Conservation (phyloP, 139 green algal genomes). For the Chlamydomonas sp. region DNA sequence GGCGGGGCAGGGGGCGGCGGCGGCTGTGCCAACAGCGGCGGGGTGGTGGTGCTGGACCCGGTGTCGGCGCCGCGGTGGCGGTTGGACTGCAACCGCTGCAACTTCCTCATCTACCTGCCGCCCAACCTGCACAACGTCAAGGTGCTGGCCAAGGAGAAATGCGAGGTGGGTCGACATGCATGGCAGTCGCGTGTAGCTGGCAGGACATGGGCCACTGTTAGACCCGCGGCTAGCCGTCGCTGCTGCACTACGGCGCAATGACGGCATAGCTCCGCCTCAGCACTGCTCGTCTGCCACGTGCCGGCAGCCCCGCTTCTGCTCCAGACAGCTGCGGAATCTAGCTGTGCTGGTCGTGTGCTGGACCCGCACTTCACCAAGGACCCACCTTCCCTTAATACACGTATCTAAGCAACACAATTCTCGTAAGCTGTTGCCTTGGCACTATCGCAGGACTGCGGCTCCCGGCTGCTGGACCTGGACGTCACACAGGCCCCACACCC, state of each 20-base stretch:
- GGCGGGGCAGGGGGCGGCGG: not conserved
- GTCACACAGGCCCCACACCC: too few species aligned
- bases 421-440: too few species aligned
- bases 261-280: too few species aligned
- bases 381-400: too few species aligned
- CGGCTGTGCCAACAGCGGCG: not conserved
- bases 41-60: constrained; percentile 84
- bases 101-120: constrained; percentile 87
- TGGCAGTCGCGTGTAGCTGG: not conserved
- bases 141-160: constrained; percentile 55
- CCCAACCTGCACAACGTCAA: constrained; percentile 72
- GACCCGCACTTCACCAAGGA: too few species aligned
- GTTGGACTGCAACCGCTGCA: constrained; percentile 87
- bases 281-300: too few species aligned
- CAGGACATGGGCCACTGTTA: not conserved
- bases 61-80: constrained; percentile 80
- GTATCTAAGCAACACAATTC: too few species aligned
- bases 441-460: constrained; percentile 45
- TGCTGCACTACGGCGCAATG: not conserved
- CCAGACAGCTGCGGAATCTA: too few species aligned
- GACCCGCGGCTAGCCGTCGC: too few species aligned
- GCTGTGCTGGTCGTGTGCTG: too few species aligned
- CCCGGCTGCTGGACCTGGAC: constrained; percentile 44
- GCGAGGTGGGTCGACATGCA: constrained; percentile 53
- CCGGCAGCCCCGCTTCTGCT: too few species aligned